phyloP scores from a whole-genome alignment of 106 monocot species.

The Allium fistulosum region DNA sequence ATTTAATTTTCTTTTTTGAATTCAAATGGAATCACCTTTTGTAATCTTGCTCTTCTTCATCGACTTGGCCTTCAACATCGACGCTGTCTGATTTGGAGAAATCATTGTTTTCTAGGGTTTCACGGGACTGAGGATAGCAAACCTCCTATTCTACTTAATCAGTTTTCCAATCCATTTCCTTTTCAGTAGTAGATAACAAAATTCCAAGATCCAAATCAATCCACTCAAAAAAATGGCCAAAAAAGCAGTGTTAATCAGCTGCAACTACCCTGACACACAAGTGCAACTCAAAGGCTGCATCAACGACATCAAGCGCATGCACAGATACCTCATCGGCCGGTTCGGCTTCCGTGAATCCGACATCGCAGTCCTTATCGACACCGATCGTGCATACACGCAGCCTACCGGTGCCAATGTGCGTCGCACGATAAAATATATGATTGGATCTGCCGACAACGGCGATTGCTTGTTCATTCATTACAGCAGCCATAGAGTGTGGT shows the following conservation, averaged over 20 bases:
- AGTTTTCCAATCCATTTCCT: too few species aligned
- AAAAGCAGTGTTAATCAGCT: conserved; percentile 65
- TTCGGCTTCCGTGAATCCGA: conserved; percentile 52
- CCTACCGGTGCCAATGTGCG: conserved; percentile 89
- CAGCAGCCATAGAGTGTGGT: conserved; percentile 83
- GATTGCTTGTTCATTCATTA: conserved; percentile 83
- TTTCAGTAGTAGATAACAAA: too few species aligned
- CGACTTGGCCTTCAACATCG: too few species aligned
- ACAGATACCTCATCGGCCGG: conserved; percentile 46
- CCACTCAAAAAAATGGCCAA: conserved; percentile 9
- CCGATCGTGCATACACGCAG: conserved; percentile 33
- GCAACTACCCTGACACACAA: conserved; percentile 77
- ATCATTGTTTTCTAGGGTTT: too few species aligned
- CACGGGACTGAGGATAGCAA: too few species aligned
- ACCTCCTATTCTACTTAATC: too few species aligned
- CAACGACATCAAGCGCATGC: conserved; percentile 77
- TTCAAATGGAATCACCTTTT: too few species aligned
- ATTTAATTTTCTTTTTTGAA: too few species aligned
- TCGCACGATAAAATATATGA: conserved; percentile 38
- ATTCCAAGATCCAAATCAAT: too few species aligned
- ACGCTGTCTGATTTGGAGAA: too few species aligned
- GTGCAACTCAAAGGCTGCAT: conserved; percentile 78
- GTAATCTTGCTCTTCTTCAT: too few species aligned
- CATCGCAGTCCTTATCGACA: conserved; percentile 73
- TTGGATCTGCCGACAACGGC: conserved; percentile 42